Percentiles rank a stretch among this genome's conserved stretches.
These are phyloP conservation scores for Curvularia sp. DNA, from an alignment of 2,329 filamentous ascomycete genomes.

Conservation along the genomic window DNA sequence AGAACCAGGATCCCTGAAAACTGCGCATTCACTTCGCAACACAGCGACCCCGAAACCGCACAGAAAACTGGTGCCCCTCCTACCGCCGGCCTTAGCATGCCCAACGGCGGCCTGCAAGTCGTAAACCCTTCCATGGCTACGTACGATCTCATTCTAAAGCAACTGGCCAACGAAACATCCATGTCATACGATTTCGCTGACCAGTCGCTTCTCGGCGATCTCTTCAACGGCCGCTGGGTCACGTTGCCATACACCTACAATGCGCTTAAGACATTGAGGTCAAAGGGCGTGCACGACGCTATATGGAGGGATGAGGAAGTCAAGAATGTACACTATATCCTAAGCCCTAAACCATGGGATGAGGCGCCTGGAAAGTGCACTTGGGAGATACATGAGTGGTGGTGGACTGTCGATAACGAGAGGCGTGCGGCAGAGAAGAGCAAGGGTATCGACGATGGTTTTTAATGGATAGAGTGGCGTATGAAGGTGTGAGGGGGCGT, in stretches of 20 bases:
- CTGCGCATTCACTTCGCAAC: conserved; percentile 68
- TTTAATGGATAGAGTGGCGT: conserved; percentile 44
- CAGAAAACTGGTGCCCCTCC: conserved; percentile 60
- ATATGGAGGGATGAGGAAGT: conserved; percentile 68
- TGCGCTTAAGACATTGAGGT: conserved; percentile 65
- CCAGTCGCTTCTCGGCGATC: conserved; percentile 64
- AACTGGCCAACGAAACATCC: conserved; percentile 54
- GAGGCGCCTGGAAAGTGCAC: conserved; percentile 55
- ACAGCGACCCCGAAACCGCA: conserved; percentile 57
- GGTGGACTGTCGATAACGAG: conserved; percentile 61
- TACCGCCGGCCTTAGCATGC: conserved; percentile 62
- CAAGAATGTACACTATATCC: conserved; percentile 69
- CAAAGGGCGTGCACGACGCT: conserved; percentile 61
- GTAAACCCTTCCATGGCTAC: conserved; percentile 63
- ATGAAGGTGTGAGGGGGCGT: not conserved
- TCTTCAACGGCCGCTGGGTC: conserved; percentile 66
- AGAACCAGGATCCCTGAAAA: conserved; percentile 59
- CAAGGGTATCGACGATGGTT: conserved; percentile 59
- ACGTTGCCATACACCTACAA: conserved; percentile 67
- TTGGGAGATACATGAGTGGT: conserved; percentile 64
- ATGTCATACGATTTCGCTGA: conserved; percentile 67
- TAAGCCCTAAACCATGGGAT: conserved; percentile 70
- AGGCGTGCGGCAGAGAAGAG: conserved; percentile 58
- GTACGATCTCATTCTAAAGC: conserved; percentile 60
- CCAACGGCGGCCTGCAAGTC: conserved; percentile 67